phyloP scores from a whole-genome alignment of 176 grass and related monocot genomes.

The Musa troglodytarum region DNA sequence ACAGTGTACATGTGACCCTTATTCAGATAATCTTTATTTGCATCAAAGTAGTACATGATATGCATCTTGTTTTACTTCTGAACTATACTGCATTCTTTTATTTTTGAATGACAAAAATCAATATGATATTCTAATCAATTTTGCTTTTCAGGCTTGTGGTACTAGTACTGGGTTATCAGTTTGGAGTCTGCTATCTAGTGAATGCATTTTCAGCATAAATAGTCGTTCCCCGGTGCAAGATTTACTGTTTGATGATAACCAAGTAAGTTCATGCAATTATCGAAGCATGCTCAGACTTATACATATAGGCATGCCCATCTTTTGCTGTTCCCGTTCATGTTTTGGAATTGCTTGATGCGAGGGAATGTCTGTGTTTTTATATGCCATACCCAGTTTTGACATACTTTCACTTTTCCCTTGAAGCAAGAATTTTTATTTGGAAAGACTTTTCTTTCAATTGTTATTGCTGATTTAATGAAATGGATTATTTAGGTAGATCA shows the following conservation, averaged over 20 bases:
- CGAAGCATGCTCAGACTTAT: background rate
- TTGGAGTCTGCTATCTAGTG: conserved; percentile 85
- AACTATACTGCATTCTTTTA: conserved; percentile 4
- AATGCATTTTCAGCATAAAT: conserved; percentile 71
- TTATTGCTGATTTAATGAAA: too few relatives aligned
- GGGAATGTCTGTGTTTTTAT: too few relatives aligned
- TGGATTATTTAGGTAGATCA: too few relatives aligned
- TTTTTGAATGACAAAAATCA: background rate
- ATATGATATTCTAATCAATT: background rate
- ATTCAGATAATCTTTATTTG: background rate
- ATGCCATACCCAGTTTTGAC: too few relatives aligned
- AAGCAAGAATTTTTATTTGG: too few relatives aligned
- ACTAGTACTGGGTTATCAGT: conserved; percentile 64
- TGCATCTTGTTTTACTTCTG: background rate
- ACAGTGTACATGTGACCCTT: too few relatives aligned
- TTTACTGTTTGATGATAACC: conserved; percentile 72
- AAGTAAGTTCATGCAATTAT: conserved; percentile 38
- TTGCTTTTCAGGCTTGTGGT: conserved; percentile 55
- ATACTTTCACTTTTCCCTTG: too few relatives aligned
- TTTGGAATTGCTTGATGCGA: too few relatives aligned
- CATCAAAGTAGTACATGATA: background rate
- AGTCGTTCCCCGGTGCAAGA: conserved; percentile 63
- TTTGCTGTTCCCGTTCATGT: too few relatives aligned
- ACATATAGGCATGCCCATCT: too few relatives aligned
- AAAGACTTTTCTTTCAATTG: too few relatives aligned